These are phyloP conservation scores for Axilococcus clingmanii DNA, from an alignment of 139 green algal species.

Conservation along the genomic window DNA sequence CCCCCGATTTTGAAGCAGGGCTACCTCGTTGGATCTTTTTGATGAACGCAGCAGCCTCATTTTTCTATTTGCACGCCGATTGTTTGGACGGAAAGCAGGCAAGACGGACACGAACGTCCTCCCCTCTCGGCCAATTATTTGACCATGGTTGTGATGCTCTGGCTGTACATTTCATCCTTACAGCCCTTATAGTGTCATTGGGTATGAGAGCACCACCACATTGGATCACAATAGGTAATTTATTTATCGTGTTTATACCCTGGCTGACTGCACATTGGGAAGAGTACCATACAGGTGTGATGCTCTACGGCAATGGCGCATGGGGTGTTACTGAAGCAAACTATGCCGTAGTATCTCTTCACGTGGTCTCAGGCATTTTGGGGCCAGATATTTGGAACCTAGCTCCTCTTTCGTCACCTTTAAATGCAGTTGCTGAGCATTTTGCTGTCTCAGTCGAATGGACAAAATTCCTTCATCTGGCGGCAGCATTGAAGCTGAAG, in stretches of 20 bases:
- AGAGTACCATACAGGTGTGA: slow-evolving; percentile 78
- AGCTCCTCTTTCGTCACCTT: slow-evolving; percentile 6
- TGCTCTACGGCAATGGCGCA: slow-evolving; percentile 75
- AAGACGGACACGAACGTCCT: slow-evolving; percentile 72
- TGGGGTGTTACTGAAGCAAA: slow-evolving; percentile 79
- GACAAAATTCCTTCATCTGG: background rate
- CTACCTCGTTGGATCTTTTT: slow-evolving; percentile 57
- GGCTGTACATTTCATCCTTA: slow-evolving; percentile 65
- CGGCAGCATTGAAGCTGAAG: background rate
- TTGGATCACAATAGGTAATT: slow-evolving; percentile 10
- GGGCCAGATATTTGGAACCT: slow-evolving; percentile 21
- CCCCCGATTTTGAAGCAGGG: slow-evolving; percentile 47
- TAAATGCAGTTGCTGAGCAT: background rate
- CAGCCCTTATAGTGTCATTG: slow-evolving; percentile 30
- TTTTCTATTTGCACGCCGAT: slow-evolving; percentile 80
- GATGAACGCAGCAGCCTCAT: slow-evolving; percentile 15
- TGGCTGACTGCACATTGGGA: slow-evolving; percentile 85
- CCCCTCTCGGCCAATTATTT: slow-evolving; percentile 91
- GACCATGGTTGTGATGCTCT: slow-evolving; percentile 92
- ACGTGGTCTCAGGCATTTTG: slow-evolving; percentile 33
- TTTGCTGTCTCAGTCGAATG: background rate
- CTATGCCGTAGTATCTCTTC: slow-evolving; percentile 58
- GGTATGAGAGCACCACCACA: slow-evolving; percentile 12
- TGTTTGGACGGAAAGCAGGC: slow-evolving; percentile 93
- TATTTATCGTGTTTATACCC: slow-evolving; percentile 57